A percentile compares a stretch with the other conserved stretches of the same genome.
Evolutionary conservation across 805 yeast genomes (phyloP).

Genomic region (Wickerhamomyces pijperi): DNA sequence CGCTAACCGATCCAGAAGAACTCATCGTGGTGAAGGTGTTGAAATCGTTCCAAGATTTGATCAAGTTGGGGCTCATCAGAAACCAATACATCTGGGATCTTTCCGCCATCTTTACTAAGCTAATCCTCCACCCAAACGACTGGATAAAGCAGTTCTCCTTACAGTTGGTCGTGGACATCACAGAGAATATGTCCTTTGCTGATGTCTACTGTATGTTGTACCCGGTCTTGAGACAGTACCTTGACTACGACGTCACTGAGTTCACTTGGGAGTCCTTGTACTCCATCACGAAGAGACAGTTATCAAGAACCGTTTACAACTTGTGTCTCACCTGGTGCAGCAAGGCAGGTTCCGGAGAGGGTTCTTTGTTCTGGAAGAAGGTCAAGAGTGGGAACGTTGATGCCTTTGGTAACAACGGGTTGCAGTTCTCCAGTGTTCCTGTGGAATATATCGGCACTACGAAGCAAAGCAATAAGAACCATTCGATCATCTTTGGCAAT

Average conservation of each 20-base stretch:
- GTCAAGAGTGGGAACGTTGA: conserved; percentile 25
- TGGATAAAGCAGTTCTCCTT: conserved; percentile 70
- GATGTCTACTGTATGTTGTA: conserved; percentile 76
- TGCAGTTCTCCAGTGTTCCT: conserved; percentile 21
- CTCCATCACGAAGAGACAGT: conserved; percentile 56
- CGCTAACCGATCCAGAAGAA: conserved; percentile 77
- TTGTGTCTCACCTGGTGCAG: conserved; percentile 62
- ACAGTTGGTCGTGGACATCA: conserved; percentile 48
- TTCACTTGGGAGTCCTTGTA: conserved; percentile 57
- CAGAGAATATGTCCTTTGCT: conserved; percentile 55
- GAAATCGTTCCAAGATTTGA: conserved; percentile 42
- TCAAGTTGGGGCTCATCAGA: conserved; percentile 44
- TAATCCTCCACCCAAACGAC: conserved; percentile 76
- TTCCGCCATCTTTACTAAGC: conserved; percentile 36
- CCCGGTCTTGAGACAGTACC: conserved; percentile 67
- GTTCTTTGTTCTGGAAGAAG: conserved; percentile 72
- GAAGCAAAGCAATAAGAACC: conserved; percentile 2
- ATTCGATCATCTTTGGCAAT: conserved; percentile 27
- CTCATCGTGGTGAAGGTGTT: conserved; percentile 65
- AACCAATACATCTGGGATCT: conserved; percentile 44
- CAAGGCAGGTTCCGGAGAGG: conserved; percentile 45
- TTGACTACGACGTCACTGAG: conserved; percentile 65
- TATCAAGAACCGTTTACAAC: conserved; percentile 55
- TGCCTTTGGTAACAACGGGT: conserved; percentile 33
- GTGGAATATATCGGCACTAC: background rate